phyloP scores from a whole-genome alignment of 2,329 filamentous ascomycete species.

The Pestalotiopsis sp. region DNA sequence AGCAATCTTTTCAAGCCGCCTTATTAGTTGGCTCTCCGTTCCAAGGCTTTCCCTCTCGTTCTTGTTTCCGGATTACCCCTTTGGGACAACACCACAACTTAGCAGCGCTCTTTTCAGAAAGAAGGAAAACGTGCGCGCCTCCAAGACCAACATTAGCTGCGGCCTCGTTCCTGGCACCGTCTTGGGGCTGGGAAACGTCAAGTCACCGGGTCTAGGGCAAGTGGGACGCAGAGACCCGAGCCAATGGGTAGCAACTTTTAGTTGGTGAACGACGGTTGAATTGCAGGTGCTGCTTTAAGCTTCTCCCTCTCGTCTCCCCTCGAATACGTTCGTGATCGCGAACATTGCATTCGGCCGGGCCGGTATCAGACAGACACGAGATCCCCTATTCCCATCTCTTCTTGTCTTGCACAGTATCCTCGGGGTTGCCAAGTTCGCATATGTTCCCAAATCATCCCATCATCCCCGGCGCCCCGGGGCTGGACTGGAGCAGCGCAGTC shows the following conservation, averaged over 20 bases:
- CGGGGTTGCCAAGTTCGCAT: too few species aligned
- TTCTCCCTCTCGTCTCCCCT: neutral
- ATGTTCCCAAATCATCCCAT: too few species aligned
- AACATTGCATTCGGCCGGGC: too few species aligned
- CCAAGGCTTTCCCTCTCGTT: neutral
- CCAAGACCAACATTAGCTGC: too few species aligned
- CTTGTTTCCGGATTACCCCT: neutral
- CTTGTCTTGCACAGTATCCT: too few species aligned
- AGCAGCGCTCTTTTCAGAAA: neutral
- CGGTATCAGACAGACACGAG: too few species aligned
- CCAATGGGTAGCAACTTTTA: neutral
- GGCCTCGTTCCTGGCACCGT: neutral
- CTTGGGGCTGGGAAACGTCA: too few species aligned
- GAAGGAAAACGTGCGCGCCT: too few species aligned
- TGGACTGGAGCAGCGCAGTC: neutral
- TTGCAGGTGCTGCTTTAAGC: neutral
- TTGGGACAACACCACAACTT: neutral
- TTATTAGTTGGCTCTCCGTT: too few species aligned
- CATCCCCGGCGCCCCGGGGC: too few species aligned
- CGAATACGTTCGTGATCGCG: too few species aligned
- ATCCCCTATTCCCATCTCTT: too few species aligned
- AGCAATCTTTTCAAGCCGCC: neutral
- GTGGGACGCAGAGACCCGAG: neutral
- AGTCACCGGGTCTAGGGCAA: neutral
- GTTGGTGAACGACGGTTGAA: neutral